Evolutionary conservation across 1,284 basidiomycete genomes (phyloP).

Genomic region (Ceratobasidium sp.): DNA sequence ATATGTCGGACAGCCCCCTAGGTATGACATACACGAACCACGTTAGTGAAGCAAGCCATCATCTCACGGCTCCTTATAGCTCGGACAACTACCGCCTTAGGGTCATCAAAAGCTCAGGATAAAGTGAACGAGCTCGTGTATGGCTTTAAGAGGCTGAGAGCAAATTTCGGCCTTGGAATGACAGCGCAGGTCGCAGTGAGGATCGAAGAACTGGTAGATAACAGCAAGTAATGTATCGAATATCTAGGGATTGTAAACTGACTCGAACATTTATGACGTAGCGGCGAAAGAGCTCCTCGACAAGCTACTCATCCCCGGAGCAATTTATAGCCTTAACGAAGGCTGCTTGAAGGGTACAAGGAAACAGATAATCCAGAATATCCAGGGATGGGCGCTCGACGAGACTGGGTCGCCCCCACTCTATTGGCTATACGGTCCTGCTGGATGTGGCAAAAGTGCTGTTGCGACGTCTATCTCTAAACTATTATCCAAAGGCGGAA

Average conservation of each 20-base stretch:
- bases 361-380: background rate
- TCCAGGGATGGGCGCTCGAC: background rate
- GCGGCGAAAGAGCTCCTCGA: background rate
- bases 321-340: background rate
- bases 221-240: background rate
- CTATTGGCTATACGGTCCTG: slow-evolving; percentile 44
- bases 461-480: slow-evolving; percentile 32
- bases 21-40: background rate
- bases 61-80: background rate
- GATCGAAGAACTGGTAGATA: background rate
- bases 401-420: background rate
- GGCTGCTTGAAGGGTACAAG: slow-evolving; percentile 18
- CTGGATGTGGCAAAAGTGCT: slow-evolving; percentile 44
- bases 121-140: slow-evolving; percentile 1
- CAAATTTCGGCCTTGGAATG: slow-evolving; percentile 8
- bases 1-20: background rate
- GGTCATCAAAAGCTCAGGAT: background rate
- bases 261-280: background rate
- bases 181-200: background rate
- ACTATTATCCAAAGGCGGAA: background rate
- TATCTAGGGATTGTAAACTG: too few relatives aligned
- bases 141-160: background rate
- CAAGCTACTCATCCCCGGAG: background rate
- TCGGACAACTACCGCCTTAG: background rate
- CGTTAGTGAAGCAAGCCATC: too few relatives aligned